Percentiles rank a stretch among this genome's conserved stretches.
These are phyloP conservation scores for Eleusine coracana DNA, from an alignment of 176 grass and related monocot species.

Conservation along the genomic window DNA sequence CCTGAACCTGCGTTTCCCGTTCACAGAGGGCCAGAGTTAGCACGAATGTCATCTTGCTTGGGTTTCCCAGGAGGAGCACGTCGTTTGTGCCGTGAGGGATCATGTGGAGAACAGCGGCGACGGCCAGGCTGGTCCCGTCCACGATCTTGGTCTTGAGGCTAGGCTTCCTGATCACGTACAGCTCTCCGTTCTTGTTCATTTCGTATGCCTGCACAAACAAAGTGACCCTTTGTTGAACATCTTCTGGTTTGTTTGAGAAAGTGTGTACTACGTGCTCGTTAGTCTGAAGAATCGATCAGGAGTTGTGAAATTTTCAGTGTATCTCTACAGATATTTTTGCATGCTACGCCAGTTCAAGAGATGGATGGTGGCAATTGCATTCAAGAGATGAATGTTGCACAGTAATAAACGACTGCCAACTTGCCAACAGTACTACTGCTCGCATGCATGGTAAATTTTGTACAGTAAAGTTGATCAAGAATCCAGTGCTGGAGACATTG, in stretches of 20 bases:
- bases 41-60: constrained; percentile 38
- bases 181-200: constrained; percentile 57
- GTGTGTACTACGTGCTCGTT: no score
- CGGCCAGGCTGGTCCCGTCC: constrained; percentile 61
- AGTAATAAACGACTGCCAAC: neutral
- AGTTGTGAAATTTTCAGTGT: no score
- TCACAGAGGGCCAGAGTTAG: constrained; percentile 47
- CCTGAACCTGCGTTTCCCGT: constrained; percentile 46
- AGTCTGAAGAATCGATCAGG: no score
- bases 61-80: constrained; percentile 56
- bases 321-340: no score
- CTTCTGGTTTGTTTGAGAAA: no score
- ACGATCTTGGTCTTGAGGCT: constrained; percentile 53
- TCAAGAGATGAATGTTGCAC: no score
- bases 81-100: constrained; percentile 41
- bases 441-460: neutral
- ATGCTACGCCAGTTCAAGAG: no score
- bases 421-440: neutral
- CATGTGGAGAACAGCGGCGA: constrained; percentile 51
- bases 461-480: neutral
- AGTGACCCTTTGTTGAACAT: no score
- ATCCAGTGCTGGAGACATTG: neutral
- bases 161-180: constrained; percentile 56
- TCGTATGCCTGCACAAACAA: constrained; percentile 56
- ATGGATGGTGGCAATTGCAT: no score